Conservation (phyloP, 1,139 yeast species). For the Taphrina flavorubra region DNA sequence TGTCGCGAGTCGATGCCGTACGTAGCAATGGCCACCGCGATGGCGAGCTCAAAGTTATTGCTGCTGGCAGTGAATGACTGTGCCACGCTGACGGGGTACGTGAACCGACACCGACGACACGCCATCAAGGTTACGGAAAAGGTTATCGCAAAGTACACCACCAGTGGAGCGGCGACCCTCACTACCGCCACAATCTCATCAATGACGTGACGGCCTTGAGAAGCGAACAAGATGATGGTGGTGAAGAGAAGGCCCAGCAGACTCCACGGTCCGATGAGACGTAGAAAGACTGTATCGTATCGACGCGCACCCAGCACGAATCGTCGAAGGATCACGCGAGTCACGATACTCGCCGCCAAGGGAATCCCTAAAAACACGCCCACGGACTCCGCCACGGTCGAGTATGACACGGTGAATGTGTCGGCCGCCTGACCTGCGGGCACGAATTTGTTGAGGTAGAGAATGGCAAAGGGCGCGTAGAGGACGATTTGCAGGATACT, state of each 20-base stretch:
- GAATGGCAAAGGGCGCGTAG: constrained; percentile 62
- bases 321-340: constrained; percentile 51
- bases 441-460: constrained; percentile 51
- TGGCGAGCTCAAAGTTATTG: constrained; percentile 62
- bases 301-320: constrained; percentile 47
- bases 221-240: constrained; percentile 61
- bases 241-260: constrained; percentile 62
- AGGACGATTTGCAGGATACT: constrained; percentile 61
- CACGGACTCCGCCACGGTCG: constrained; percentile 60
- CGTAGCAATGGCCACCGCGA: constrained; percentile 62
- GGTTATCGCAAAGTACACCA: constrained; percentile 58
- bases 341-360: constrained; percentile 57
- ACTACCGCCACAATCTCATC: constrained; percentile 60
- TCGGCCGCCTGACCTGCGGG: constrained; percentile 43
- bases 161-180: constrained; percentile 61
- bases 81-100: constrained; percentile 58
- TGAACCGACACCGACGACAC: constrained; percentile 50
- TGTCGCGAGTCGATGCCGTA: constrained; percentile 63
- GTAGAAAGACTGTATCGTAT: constrained; percentile 54
- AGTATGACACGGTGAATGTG: constrained; percentile 51
- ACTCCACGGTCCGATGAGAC: constrained; percentile 59
- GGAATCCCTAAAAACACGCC: constrained; percentile 65
- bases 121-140: constrained; percentile 57
- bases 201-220: constrained; percentile 61
- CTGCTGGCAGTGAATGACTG: constrained; percentile 67